These are phyloP conservation scores for Cucurbita pepo DNA, from an alignment of 306 rosid species.

Conservation along the genomic window DNA sequence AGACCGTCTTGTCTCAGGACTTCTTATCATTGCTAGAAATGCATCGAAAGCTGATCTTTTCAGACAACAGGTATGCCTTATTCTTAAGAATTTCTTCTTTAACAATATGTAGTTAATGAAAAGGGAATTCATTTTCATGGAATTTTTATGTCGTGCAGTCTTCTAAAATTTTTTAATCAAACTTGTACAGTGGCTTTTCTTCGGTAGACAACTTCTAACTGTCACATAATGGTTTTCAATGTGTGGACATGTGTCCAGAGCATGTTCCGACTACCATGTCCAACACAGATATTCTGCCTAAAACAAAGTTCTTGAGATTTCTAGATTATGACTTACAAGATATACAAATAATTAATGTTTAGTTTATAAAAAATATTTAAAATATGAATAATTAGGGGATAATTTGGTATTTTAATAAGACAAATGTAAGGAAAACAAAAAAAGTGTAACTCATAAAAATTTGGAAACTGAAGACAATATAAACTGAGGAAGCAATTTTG, in stretches of 20 bases:
- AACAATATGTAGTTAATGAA: not conserved
- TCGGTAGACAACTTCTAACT: not conserved
- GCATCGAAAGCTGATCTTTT: constrained; percentile 68
- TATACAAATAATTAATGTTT: no score
- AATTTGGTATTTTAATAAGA: no score
- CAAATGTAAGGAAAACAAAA: no score
- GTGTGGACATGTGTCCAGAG: not conserved
- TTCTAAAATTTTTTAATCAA: not conserved
- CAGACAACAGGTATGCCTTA: constrained; percentile 61
- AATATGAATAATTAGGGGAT: no score
- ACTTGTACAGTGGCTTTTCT: not conserved
- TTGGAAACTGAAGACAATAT: no score
- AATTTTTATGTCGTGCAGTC: not conserved
- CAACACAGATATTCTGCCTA: no score
- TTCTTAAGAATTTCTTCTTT: not conserved
- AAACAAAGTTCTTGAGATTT: no score
- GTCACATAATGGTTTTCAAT: not conserved
- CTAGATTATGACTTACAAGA: no score
- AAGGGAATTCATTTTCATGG: not conserved
- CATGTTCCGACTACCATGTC: no score
- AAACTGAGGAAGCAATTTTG: no score
- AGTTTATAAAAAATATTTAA: no score
- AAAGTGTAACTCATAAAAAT: no score
- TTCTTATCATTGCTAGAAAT: constrained; percentile 84
- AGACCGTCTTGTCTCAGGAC: constrained; percentile 95